phyloP scores from a whole-genome alignment of 1,284 basidiomycete genomes.

The Pseudozyma thailandica region DNA sequence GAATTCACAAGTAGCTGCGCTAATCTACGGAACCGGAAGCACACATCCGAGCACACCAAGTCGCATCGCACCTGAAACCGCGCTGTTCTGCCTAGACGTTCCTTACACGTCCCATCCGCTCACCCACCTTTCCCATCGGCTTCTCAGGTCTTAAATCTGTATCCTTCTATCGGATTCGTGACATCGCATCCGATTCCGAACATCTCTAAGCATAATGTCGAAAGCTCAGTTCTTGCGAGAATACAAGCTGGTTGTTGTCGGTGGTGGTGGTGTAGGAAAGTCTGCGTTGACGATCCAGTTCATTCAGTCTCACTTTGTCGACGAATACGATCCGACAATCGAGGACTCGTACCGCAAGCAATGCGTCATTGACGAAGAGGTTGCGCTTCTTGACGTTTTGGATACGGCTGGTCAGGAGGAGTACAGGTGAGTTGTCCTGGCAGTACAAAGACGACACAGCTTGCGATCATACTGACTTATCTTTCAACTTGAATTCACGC shows the following conservation, averaged over 20 bases:
- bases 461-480: not conserved
- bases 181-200: no score
- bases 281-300: conserved; percentile 97
- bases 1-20: not conserved
- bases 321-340: conserved; percentile 98
- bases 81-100: no score
- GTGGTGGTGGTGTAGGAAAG: conserved; percentile 97
- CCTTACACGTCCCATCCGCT: no score
- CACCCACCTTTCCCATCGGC: no score
- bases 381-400: conserved; percentile 94
- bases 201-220: conserved; percentile 16
- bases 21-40: no score
- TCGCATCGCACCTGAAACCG: no score
- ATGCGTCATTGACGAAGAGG: conserved; percentile 88
- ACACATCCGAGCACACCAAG: no score
- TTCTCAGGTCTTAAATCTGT: not conserved
- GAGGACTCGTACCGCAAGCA: conserved; percentile 72
- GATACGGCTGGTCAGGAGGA: conserved; percentile 99
- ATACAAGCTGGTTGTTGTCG: conserved; percentile 81
- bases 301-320: conserved; percentile 91
- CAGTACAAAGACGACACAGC: not conserved
- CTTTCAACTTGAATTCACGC: not conserved
- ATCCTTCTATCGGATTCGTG: no score
- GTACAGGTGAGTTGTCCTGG: conserved; percentile 79
- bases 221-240: conserved; percentile 76